Conservation (phyloP, 1,284 basidiomycete species). For the Agaricales sp. region DNA sequence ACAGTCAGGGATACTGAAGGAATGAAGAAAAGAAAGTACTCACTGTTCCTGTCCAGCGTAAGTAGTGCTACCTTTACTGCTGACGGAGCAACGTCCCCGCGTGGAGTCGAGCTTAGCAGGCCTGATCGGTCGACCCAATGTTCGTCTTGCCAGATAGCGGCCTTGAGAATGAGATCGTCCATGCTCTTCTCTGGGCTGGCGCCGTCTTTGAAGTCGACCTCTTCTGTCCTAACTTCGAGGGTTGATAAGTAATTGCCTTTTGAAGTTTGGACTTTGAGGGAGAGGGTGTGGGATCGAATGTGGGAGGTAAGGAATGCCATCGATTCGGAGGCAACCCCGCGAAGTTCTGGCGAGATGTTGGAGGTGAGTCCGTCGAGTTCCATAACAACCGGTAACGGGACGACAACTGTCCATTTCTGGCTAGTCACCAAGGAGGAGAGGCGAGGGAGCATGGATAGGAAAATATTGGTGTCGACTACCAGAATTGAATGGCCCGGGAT, state of each 20-base stretch:
- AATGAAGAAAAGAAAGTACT: conserved; percentile 23
- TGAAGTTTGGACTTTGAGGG: conserved; percentile 90
- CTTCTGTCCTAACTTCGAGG: conserved; percentile 77
- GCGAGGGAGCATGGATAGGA: conserved; percentile 70
- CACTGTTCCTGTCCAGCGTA: conserved; percentile 86
- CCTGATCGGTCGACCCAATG: conserved; percentile 84
- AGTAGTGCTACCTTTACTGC: conserved; percentile 82
- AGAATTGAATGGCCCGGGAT: conserved; percentile 84
- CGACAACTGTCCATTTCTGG: conserved; percentile 77
- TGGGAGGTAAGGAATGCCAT: conserved; percentile 70
- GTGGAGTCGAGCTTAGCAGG: conserved; percentile 38
- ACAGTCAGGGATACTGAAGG: conserved; percentile 11
- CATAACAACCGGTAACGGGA: conserved; percentile 92
- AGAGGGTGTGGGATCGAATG: conserved; percentile 63
- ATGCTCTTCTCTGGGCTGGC: conserved; percentile 64
- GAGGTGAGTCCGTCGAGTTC: conserved; percentile 86
- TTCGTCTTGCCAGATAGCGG: conserved; percentile 86
- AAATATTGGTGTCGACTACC: conserved; percentile 90
- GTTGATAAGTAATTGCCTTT: conserved; percentile 89
- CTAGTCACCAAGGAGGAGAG: conserved; percentile 74
- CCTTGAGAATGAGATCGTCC: conserved; percentile 92
- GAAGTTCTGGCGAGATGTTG: conserved; percentile 53
- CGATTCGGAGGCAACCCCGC: conserved; percentile 62
- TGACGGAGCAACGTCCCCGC: conserved; percentile 23
- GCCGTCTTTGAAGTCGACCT: conserved; percentile 61